Evolutionary conservation across 169 alveolate genomes (phyloP).

Genomic region (Plasmodium yoelii): DNA sequence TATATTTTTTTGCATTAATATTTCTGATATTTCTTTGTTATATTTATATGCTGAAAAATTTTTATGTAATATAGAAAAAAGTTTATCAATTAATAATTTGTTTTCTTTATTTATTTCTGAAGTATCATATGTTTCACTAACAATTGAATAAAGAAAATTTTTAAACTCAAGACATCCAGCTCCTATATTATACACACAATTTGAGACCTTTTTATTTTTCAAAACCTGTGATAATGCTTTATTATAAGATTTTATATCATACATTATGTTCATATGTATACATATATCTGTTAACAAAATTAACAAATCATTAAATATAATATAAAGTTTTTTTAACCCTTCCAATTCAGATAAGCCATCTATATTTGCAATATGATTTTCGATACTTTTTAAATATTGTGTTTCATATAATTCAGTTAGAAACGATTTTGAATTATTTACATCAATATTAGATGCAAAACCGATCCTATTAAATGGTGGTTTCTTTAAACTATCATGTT

Average conservation of each 20-base stretch:
- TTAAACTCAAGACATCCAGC: constrained; percentile 69
- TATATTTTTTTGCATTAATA: constrained; percentile 82
- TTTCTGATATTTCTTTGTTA: constrained; percentile 28
- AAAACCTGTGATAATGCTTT: constrained; percentile 36
- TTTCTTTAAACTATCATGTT: constrained; percentile 31
- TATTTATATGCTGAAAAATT: constrained; percentile 26
- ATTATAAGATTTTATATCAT: constrained; percentile 71
- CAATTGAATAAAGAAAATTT: constrained; percentile 53
- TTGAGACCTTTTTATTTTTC: constrained; percentile 60
- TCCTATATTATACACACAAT: constrained; percentile 56
- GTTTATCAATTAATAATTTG: constrained; percentile 6
- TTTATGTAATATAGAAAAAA: constrained; percentile 8
- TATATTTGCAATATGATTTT: constrained; percentile 6
- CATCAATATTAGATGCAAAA: background rate
- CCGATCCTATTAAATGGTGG: constrained; percentile 26
- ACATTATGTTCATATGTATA: constrained; percentile 60
- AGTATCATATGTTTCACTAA: constrained; percentile 5
- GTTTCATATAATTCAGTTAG: constrained; percentile 3
- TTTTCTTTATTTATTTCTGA: constrained; percentile 3
- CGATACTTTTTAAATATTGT: constrained; percentile 4
- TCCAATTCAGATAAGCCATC: background rate
- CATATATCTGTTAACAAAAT: constrained; percentile 52
- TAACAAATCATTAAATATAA: constrained; percentile 17
- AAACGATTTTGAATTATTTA: background rate
- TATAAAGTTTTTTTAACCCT: constrained; percentile 22